A percentile compares a stretch with the other conserved stretches of the same genome.
phyloP scores from a whole-genome alignment of 176 grass and related monocot species.

The Leersia perrieri region DNA sequence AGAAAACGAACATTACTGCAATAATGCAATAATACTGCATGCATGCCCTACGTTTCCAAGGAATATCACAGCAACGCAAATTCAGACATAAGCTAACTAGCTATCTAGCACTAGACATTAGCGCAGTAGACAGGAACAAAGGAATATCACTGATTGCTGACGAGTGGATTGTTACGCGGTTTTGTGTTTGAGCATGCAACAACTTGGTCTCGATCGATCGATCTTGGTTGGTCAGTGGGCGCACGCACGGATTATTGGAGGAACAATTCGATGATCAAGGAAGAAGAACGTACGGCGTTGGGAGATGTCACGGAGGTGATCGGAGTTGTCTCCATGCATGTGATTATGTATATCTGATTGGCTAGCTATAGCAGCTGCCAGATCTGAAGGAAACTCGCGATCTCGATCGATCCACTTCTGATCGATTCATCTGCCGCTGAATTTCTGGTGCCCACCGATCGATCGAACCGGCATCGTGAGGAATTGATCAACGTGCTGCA shows the following conservation, averaged over 20 bases:
- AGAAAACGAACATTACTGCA: neutral
- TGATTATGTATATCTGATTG: neutral
- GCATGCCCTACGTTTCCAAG: neutral
- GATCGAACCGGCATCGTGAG: too few relatives aligned
- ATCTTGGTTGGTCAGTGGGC: too few relatives aligned
- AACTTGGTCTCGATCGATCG: too few relatives aligned
- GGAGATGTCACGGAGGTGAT: too few relatives aligned
- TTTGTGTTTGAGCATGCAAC: too few relatives aligned
- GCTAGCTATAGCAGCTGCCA: too few relatives aligned
- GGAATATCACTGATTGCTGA: neutral
- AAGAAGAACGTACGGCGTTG: neutral
- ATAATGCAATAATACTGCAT: neutral
- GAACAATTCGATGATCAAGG: neutral
- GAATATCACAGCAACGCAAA: neutral
- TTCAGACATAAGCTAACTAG: neutral
- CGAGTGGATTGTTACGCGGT: too few relatives aligned
- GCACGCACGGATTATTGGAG: neutral
- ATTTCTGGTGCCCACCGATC: too few relatives aligned
- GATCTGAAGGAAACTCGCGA: too few relatives aligned
- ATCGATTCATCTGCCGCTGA: neutral
- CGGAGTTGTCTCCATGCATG: neutral
- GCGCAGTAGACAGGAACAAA: neutral
- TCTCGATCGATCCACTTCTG: too few relatives aligned
- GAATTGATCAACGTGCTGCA: too few relatives aligned
- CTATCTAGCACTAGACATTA: neutral